Evolutionary conservation across 129 eudicot genomes (phyloP), one percentile per base, ranked within the genome.

Genomic region (Saposhnikovia divaricata): DNA sequence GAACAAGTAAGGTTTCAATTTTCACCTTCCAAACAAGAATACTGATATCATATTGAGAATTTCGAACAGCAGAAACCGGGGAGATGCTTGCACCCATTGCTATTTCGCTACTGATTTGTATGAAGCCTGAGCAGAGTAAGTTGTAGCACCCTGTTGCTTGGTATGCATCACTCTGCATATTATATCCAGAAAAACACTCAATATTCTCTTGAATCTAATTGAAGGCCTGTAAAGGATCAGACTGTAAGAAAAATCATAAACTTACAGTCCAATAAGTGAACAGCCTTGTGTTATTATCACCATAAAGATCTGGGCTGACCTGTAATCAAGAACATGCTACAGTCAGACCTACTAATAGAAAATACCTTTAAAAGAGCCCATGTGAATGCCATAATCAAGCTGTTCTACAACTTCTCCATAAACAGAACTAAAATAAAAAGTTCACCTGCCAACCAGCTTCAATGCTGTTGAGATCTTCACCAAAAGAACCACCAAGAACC

Each of bases 31-130:
- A 92, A 72, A 92, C 86, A 87, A 92, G 97, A 44, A 92, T 90
- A 86, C 93, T 92, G 74, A 92, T 92, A 82, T 92, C 96, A 82
- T 89, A 93, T 61, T 95, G 97, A 72, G 96, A 86, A 82, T 84
- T 89, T 66, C 96, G 78, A 43, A 74, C 88, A 39, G 85, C 96
- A 78, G 98, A 95, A 53, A 95, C 96, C 34, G 97, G 98, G 27
- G 97, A 95, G 83, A 95, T 92, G 89, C 97, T 92, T 76, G 98
- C 98, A 75, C 98, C 98, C 98, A 95, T 92, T 84, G 97, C 97
- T 79, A 92, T 86, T 31, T 90, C 94, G 82, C 87, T 92, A 82
- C 89, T 95, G 82, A 92, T 84, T 84, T 95, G 98, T 80, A 95
- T 92, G 73, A 95, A 95, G 23, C 98, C 98, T 48, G 97, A 92